phyloP scores from a whole-genome alignment of 1,284 basidiomycete genomes.

The Earliella scabrosa region DNA sequence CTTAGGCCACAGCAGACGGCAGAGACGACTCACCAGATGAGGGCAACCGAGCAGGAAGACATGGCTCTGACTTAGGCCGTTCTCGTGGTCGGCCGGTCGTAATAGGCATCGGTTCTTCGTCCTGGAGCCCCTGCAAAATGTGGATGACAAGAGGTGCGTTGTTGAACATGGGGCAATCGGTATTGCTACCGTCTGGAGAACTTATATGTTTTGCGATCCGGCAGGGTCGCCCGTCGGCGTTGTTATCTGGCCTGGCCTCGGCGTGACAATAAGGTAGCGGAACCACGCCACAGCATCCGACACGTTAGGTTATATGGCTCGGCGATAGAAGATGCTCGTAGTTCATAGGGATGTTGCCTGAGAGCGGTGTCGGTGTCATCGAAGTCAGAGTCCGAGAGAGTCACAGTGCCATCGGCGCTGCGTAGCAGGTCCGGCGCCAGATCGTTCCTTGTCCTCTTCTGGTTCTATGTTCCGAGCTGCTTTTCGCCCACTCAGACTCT shows the following conservation, averaged over 20 bases:
- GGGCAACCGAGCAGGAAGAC: constrained; percentile 70
- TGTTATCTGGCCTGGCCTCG: too few species aligned
- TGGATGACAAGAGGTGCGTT: constrained; percentile 52
- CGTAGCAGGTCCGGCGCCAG: background rate
- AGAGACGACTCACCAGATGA: constrained; percentile 51
- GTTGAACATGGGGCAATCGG: constrained; percentile 66
- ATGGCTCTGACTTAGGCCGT: constrained; percentile 53
- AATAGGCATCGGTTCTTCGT: constrained; percentile 11
- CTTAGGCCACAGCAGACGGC: background rate
- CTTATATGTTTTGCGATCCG: too few species aligned
- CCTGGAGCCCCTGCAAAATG: constrained; percentile 40
- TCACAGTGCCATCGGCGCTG: background rate
- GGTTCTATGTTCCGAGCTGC: constrained; percentile 10
- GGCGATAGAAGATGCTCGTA: background rate
- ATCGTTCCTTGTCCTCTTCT: constrained; percentile 2
- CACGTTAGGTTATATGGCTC: background rate
- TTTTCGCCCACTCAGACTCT: background rate
- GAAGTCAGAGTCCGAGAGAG: background rate
- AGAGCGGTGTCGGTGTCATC: background rate
- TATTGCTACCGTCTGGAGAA: too few species aligned
- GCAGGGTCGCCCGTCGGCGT: too few species aligned
- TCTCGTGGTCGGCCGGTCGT: constrained; percentile 32
- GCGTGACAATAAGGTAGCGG: background rate
- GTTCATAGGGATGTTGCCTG: constrained; percentile 1
- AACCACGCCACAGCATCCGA: constrained; percentile 1